A percentile compares a stretch with the other conserved stretches of the same genome.
Evolutionary conservation across 345 rosid genomes (phyloP).

Genomic region (Bretschneidera sinensis): DNA sequence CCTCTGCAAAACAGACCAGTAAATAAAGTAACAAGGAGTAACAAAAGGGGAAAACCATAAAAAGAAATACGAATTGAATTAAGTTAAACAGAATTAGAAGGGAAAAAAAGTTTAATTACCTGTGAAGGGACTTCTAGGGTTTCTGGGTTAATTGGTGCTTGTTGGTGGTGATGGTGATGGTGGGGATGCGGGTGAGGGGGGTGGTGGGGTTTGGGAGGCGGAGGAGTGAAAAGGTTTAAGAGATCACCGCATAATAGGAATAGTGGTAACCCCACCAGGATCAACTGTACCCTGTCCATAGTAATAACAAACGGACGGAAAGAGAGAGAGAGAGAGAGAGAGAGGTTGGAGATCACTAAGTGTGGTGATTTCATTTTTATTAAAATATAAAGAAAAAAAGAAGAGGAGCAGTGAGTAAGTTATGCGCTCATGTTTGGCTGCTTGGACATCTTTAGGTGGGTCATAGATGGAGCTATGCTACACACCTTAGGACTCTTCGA

Average conservation of each 20-base stretch:
- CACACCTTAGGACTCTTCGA: too few species aligned
- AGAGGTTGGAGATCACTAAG: too few species aligned
- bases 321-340: too few species aligned
- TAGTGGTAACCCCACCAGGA: conserved; percentile 58
- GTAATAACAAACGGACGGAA: conserved; percentile 4
- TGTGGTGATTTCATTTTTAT: too few species aligned
- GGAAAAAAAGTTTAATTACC: conserved; percentile 25
- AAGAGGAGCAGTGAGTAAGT: too few species aligned
- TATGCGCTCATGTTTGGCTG: background rate
- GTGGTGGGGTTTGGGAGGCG: conserved; percentile 47
- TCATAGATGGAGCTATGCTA: background rate
- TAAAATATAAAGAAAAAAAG: too few species aligned
- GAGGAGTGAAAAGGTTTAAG: conserved; percentile 60
- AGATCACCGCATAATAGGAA: conserved; percentile 63
- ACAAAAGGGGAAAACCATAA: background rate
- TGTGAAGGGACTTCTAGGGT: conserved; percentile 40
- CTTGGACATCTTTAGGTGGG: background rate
- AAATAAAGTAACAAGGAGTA: background rate
- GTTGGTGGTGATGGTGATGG: conserved; percentile 23
- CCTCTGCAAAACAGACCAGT: conserved; percentile 32
- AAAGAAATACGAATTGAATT: background rate
- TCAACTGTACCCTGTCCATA: conserved; percentile 54
- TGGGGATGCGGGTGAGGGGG: conserved; percentile 34
- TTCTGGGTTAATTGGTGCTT: conserved; percentile 23
- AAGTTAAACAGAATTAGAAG: background rate